Conservation (phyloP, 805 yeast genomes). For the Ascoidea asiatica region DNA sequence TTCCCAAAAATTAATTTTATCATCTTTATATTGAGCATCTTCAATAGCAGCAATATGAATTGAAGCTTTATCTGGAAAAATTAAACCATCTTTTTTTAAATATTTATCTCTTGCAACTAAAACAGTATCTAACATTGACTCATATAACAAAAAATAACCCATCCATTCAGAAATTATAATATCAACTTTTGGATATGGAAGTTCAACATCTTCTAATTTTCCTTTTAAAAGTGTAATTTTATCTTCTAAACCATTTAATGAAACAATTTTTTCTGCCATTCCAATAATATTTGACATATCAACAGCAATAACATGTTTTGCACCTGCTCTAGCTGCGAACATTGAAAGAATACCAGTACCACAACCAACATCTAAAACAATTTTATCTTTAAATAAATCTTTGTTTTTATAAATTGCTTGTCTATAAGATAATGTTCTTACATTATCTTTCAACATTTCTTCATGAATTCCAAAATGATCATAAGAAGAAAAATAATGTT, state of each 20-base stretch:
- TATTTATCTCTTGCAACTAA: slow-evolving; percentile 88
- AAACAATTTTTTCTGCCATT: slow-evolving; percentile 85
- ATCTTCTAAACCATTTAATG: slow-evolving; percentile 71
- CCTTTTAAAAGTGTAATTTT: slow-evolving; percentile 84
- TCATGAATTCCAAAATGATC: slow-evolving; percentile 98
- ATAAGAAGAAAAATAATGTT: slow-evolving; percentile 89
- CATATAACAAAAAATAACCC: slow-evolving; percentile 95
- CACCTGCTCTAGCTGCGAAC: slow-evolving; percentile 99
- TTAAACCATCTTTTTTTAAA: slow-evolving; percentile 65
- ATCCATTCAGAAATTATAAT: slow-evolving; percentile 97
- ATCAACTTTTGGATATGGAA: slow-evolving; percentile 84
- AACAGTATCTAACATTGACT: slow-evolving; percentile 96
- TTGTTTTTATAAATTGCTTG: slow-evolving; percentile 86
- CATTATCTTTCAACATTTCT: slow-evolving; percentile 94
- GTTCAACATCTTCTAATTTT: slow-evolving; percentile 79
- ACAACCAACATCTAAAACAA: slow-evolving; percentile 96
- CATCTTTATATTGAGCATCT: slow-evolving; percentile 84
- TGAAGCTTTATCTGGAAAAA: slow-evolving; percentile 88
- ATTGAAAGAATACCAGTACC: slow-evolving; percentile 96
- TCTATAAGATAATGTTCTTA: slow-evolving; percentile 84
- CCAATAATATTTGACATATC: slow-evolving; percentile 95
- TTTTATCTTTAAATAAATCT: slow-evolving; percentile 79
- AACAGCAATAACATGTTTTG: slow-evolving; percentile 93
- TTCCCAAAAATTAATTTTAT: slow-evolving; percentile 89
- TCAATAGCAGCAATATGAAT: slow-evolving; percentile 87